These are phyloP conservation scores for Cymbidium sinense DNA, from an alignment of 106 monocot species.

Conservation along the genomic window DNA sequence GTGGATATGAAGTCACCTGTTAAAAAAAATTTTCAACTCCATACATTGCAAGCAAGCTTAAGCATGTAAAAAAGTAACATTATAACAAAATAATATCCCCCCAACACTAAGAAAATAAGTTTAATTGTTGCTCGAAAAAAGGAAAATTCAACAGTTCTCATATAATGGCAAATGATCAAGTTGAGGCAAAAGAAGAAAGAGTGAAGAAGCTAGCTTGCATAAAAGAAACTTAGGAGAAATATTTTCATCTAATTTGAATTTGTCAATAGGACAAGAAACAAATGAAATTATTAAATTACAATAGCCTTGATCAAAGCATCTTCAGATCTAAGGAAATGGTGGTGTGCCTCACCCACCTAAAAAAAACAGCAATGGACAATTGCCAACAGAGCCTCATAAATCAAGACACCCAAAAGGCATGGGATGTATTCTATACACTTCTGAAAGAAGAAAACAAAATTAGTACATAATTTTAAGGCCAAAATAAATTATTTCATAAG, in stretches of 20 bases:
- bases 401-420: too few relatives aligned
- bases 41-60: background rate
- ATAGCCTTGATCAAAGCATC: background rate
- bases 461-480: too few relatives aligned
- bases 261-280: background rate
- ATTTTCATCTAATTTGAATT: background rate
- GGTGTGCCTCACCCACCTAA: background rate
- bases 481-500: too few relatives aligned
- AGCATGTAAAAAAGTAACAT: background rate
- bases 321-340: background rate
- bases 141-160: background rate
- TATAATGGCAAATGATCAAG: background rate
- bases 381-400: background rate
- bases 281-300: background rate
- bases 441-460: too few relatives aligned
- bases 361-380: background rate
- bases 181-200: too few relatives aligned
- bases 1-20: slow-evolving; percentile 79
- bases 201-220: background rate
- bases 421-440: too few relatives aligned
- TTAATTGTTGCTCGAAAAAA: background rate
- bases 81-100: background rate
- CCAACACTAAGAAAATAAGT: background rate
- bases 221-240: background rate
- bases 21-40: background rate